These are phyloP conservation scores for Rhizophagus clarus DNA, from an alignment of 192 early-diverging fungal species.

Conservation along the genomic window DNA sequence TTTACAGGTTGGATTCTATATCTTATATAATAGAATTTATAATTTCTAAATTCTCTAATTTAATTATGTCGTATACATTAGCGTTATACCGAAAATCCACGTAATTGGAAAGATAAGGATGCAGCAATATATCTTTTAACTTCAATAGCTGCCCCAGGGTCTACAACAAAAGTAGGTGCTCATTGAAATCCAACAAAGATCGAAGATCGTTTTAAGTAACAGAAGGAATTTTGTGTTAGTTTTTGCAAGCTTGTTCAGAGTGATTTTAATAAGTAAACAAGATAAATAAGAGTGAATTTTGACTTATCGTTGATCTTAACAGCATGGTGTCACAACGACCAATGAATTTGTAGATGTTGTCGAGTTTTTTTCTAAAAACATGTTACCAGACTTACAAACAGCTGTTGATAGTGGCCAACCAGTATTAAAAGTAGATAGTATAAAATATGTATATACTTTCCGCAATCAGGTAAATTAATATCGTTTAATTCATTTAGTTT, in stretches of 20 bases:
- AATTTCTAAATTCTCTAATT: background rate
- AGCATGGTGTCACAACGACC: constrained; percentile 81
- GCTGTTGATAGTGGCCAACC: constrained; percentile 62
- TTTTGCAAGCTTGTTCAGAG: background rate
- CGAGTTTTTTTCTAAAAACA: constrained; percentile 80
- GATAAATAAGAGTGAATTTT: background rate
- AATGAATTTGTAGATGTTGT: constrained; percentile 84
- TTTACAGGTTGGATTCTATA: constrained; percentile 39
- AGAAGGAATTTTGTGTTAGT: background rate
- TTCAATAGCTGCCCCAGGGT: constrained; percentile 80
- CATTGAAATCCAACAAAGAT: background rate
- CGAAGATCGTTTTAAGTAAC: background rate
- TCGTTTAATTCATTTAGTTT: background rate
- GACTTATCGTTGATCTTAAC: constrained; percentile 22
- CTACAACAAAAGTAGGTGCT: constrained; percentile 64
- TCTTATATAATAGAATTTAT: background rate
- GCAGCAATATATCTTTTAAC: constrained; percentile 92
- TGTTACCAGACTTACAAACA: constrained; percentile 82
- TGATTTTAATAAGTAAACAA: background rate
- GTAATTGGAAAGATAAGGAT: constrained; percentile 94
- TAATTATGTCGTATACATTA: constrained; percentile 30
- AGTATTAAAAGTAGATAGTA: constrained; percentile 92
- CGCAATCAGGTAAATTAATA: constrained; percentile 69
- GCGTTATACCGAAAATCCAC: constrained; percentile 72
- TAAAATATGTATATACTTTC: constrained; percentile 94